A percentile compares a stretch with the other conserved stretches of the same genome.
These are phyloP conservation scores for Lycium barbarum DNA, from an alignment of 257 asterid species.

Conservation along the genomic window DNA sequence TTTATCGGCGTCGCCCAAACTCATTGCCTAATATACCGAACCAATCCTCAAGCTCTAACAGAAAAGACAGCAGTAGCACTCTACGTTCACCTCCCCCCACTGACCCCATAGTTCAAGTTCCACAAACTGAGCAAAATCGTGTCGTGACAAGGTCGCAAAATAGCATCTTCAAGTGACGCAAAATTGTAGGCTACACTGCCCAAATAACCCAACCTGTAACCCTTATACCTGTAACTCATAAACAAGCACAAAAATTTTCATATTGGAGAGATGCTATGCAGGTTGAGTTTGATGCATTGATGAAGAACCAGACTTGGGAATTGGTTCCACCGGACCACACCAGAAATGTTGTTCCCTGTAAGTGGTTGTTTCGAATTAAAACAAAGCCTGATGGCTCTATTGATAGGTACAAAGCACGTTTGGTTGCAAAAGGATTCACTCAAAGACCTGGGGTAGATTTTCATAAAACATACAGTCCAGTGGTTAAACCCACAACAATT, in stretches of 20 bases:
- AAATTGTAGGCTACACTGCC: not conserved
- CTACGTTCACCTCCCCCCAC: not conserved
- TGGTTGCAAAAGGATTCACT: not conserved
- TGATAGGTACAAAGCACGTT: not conserved
- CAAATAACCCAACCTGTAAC: not conserved
- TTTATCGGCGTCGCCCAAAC: too few relatives aligned
- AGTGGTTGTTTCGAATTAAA: not conserved
- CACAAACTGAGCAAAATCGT: not conserved
- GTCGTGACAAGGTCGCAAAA: not conserved
- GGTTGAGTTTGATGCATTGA: slow-evolving; percentile 11
- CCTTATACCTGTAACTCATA: not conserved
- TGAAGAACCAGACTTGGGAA: not conserved
- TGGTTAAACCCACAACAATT: not conserved
- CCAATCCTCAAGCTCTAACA: not conserved
- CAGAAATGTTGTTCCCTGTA: not conserved
- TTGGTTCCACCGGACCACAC: not conserved
- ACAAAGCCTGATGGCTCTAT: not conserved
- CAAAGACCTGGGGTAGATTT: not conserved
- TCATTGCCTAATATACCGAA: not conserved
- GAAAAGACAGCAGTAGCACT: not conserved
- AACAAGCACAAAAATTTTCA: not conserved
- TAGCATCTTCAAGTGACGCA: not conserved
- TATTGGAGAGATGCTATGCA: not conserved
- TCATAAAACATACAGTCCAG: not conserved
- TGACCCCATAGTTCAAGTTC: not conserved